These are phyloP conservation scores for Sphaceloma murrayae DNA, from an alignment of 2,329 filamentous ascomycete species.

Conservation along the genomic window DNA sequence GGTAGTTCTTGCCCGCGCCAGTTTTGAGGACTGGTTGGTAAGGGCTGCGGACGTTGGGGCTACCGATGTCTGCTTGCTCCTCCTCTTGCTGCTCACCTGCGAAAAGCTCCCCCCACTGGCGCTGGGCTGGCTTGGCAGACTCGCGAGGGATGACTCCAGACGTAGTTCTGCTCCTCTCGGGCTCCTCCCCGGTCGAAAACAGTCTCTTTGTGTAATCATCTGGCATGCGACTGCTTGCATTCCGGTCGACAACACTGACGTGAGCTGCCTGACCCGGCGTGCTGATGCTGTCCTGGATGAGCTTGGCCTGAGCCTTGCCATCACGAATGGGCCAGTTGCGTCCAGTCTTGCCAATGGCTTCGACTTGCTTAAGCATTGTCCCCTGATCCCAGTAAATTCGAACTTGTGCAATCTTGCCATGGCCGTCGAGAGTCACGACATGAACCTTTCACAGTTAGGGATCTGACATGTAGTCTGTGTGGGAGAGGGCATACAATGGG, in stretches of 20 bases:
- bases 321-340: constrained; percentile 94
- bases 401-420: constrained; percentile 74
- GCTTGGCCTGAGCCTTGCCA: constrained; percentile 68
- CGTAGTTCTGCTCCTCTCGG: constrained; percentile 27
- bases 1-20: constrained; percentile 43
- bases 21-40: constrained; percentile 33
- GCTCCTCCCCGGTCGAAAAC: constrained; percentile 59
- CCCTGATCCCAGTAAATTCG: constrained; percentile 94
- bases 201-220: constrained; percentile 34
- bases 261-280: constrained; percentile 27
- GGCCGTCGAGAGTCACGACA: constrained; percentile 70
- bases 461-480: no score
- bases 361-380: constrained; percentile 81
- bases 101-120: constrained; percentile 62
- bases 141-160: constrained; percentile 48
- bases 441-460: no score
- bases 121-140: constrained; percentile 60
- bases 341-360: constrained; percentile 81
- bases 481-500: constrained; percentile 76
- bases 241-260: constrained; percentile 23
- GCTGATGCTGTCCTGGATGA: constrained; percentile 36
- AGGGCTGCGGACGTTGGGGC: constrained; percentile 20
- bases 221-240: constrained; percentile 3
- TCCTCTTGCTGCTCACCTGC: constrained; percentile 36
- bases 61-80: constrained; percentile 23